These are phyloP conservation scores for Bombardia bombarda DNA, from an alignment of 495 filamentous ascomycete species.

Conservation along the genomic window DNA sequence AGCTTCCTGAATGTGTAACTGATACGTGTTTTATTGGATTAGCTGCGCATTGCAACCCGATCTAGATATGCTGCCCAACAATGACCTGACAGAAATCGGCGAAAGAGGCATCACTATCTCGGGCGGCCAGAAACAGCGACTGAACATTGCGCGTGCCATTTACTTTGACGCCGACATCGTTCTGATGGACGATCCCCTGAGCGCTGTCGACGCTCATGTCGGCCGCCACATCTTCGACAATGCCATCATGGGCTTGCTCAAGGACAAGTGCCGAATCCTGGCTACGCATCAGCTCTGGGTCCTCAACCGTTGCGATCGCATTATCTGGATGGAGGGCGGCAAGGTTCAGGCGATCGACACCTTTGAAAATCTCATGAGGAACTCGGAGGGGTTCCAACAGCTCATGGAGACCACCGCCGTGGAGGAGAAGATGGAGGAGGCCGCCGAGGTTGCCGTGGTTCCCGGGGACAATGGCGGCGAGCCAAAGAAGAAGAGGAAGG, in stretches of 20 bases:
- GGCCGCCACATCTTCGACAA: conserved; percentile 94
- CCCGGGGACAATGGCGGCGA: conserved; percentile 35
- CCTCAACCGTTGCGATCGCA: conserved; percentile 78
- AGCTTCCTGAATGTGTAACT: conserved; percentile 2
- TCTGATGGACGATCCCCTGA: conserved; percentile 78
- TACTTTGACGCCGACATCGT: conserved; percentile 78
- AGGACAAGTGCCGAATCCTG: conserved; percentile 80
- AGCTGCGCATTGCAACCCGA: conserved; percentile 67
- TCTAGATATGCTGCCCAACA: conserved; percentile 65
- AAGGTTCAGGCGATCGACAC: conserved; percentile 77
- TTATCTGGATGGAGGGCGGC: conserved; percentile 86
- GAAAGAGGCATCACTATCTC: conserved; percentile 75
- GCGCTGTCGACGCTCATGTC: conserved; percentile 79
- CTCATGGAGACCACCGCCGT: conserved; percentile 78
- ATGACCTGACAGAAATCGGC: conserved; percentile 69
- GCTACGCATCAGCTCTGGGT: conserved; percentile 96
- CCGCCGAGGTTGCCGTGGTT: conserved; percentile 27
- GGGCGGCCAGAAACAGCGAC: conserved; percentile 75
- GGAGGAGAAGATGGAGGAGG: conserved; percentile 55
- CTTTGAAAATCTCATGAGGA: conserved; percentile 73
- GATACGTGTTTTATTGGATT: conserved; percentile 17
- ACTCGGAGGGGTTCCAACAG: conserved; percentile 64
- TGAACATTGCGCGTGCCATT: conserved; percentile 79
- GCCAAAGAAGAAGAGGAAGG: conserved; percentile 57
- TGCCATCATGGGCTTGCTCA: conserved; percentile 82